Evolutionary conservation across 495 filamentous ascomycete species (phyloP).

Genomic region (Lentithecium fluviatile): DNA sequence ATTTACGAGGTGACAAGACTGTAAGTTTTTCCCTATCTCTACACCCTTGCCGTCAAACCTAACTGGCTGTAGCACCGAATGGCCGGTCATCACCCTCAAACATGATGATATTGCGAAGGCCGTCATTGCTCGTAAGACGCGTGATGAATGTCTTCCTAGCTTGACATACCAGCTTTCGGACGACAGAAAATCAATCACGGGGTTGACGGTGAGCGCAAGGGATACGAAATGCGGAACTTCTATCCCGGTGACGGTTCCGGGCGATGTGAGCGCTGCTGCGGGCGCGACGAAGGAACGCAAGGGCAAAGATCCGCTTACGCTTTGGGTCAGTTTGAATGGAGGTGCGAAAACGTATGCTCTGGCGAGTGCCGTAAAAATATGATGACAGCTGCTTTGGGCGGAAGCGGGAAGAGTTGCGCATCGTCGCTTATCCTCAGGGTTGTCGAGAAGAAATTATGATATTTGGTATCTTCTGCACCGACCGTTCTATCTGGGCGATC

Average conservation of each 20-base stretch:
- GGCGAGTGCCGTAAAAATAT: slow-evolving; percentile 1
- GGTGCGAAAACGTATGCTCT: slow-evolving; percentile 53
- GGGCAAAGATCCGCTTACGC: slow-evolving; percentile 58
- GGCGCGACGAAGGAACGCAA: slow-evolving; percentile 54
- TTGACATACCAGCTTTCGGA: slow-evolving; percentile 50
- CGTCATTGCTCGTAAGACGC: slow-evolving; percentile 53
- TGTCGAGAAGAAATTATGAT: too few relatives aligned
- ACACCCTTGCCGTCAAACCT: neutral
- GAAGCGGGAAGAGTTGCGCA: too few relatives aligned
- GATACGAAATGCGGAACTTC: slow-evolving; percentile 52
- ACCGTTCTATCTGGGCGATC: too few relatives aligned
- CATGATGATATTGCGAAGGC: slow-evolving; percentile 56
- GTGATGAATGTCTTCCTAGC: slow-evolving; percentile 55
- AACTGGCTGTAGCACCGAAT: slow-evolving; percentile 42
- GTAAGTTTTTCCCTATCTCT: slow-evolving; percentile 10
- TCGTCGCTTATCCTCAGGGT: too few relatives aligned
- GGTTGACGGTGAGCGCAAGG: slow-evolving; percentile 52
- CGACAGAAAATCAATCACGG: slow-evolving; percentile 47
- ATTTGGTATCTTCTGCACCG: too few relatives aligned
- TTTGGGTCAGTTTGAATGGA: slow-evolving; percentile 57
- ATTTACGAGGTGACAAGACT: slow-evolving; percentile 58
- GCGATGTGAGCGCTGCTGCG: slow-evolving; percentile 38
- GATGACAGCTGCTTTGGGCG: too few relatives aligned
- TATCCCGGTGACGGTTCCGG: slow-evolving; percentile 60
- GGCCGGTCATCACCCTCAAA: slow-evolving; percentile 57